phyloP scores from a whole-genome alignment of 163 green algal genomes.

The Chlorella variabilis region DNA sequence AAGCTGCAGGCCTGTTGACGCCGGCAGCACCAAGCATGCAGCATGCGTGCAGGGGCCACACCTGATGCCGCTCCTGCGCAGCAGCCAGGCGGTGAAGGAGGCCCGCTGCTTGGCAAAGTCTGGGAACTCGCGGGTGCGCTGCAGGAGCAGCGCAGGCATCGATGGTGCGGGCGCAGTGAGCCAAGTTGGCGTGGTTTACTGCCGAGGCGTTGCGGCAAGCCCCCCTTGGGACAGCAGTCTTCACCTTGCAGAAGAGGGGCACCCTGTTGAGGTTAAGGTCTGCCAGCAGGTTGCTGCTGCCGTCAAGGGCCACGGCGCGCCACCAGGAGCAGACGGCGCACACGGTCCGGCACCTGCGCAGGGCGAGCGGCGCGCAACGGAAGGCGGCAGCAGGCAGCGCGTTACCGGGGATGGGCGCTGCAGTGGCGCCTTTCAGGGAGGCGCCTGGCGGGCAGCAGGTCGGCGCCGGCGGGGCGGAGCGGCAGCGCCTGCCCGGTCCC shows the following conservation, averaged over 20 bases:
- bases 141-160: too few species aligned
- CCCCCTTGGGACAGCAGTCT: too few species aligned
- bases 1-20: too few species aligned
- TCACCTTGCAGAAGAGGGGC: slow-evolving; percentile 24
- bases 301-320: slow-evolving; percentile 1
- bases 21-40: too few species aligned
- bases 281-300: neutral
- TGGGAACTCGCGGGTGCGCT: slow-evolving; percentile 16
- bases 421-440: neutral
- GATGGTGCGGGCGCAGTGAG: too few species aligned
- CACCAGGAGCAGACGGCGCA: slow-evolving; percentile 16
- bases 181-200: too few species aligned
- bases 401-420: neutral
- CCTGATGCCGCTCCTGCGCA: slow-evolving; percentile 12
- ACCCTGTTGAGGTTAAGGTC: slow-evolving; percentile 25
- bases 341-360: slow-evolving; percentile 1
- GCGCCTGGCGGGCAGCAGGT: too few species aligned
- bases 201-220: too few species aligned
- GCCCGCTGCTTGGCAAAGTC: slow-evolving; percentile 23
- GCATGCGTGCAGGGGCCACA: too few species aligned
- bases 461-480: too few species aligned
- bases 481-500: too few species aligned
- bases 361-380: neutral
- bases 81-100: slow-evolving; percentile 26
- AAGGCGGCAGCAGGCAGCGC: neutral